phyloP scores from a whole-genome alignment of 2,329 filamentous ascomycete species.

The Paraphoma sp. region DNA sequence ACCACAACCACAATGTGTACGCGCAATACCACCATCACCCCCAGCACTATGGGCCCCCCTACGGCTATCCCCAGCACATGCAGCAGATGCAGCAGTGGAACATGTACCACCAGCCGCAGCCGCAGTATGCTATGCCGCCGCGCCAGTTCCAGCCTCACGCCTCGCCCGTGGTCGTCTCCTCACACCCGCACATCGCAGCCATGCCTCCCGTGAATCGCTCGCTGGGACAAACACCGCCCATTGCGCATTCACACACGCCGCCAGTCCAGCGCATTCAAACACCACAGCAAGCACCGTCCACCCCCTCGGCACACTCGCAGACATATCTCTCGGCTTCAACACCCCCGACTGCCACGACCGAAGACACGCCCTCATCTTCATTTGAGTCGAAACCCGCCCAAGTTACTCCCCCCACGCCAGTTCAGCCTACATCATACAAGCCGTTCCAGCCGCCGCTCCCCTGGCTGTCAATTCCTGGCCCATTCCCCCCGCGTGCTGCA shows the following conservation, averaged over 20 bases:
- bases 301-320: conserved; percentile 45
- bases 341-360: conserved; percentile 37
- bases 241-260: conserved; percentile 45
- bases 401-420: conserved; percentile 19
- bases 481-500: conserved; percentile 61
- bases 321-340: conserved; percentile 41
- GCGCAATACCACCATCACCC: conserved; percentile 42
- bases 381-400: conserved; percentile 24
- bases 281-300: conserved; percentile 41
- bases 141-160: conserved; percentile 47
- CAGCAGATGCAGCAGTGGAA: conserved; percentile 50
- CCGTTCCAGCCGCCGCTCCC: conserved; percentile 63
- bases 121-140: conserved; percentile 48
- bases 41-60: conserved; percentile 50
- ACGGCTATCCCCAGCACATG: conserved; percentile 48
- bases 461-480: conserved; percentile 65
- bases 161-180: conserved; percentile 56
- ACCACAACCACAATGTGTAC: conserved; percentile 35
- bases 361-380: conserved; percentile 32
- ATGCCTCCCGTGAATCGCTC: conserved; percentile 53
- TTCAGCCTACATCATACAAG: conserved; percentile 38
- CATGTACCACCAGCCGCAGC: conserved; percentile 49
- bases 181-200: conserved; percentile 55
- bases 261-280: conserved; percentile 39
- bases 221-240: conserved; percentile 45